phyloP scores from a whole-genome alignment of 176 grass and related monocot genomes.

The Cymbopogon citratus region DNA sequence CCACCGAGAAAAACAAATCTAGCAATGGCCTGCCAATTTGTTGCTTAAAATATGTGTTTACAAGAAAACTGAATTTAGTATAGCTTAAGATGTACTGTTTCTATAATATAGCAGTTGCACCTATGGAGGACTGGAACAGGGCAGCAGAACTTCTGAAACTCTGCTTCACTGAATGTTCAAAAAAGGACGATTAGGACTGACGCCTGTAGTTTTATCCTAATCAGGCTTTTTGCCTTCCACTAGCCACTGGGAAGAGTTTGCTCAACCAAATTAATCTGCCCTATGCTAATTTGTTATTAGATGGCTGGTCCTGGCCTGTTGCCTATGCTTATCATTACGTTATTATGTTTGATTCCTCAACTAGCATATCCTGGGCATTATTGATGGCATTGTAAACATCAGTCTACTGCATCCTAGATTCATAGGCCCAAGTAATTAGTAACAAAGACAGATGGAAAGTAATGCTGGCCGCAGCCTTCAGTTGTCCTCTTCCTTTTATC shows the following conservation, averaged over 20 bases:
- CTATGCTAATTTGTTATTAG: slow-evolving; percentile 19
- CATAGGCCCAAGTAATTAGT: slow-evolving; percentile 18
- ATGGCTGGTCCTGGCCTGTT: slow-evolving; percentile 12
- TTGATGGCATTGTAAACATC: slow-evolving; percentile 8
- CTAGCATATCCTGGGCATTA: slow-evolving; percentile 12
- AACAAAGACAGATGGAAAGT: background rate
- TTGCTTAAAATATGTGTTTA: background rate
- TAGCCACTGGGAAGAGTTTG: slow-evolving; percentile 22
- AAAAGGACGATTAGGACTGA: slow-evolving; percentile 1
- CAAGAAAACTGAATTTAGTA: background rate
- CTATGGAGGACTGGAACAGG: slow-evolving; percentile 18
- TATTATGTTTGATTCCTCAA: slow-evolving; percentile 9
- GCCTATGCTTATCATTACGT: slow-evolving; percentile 1
- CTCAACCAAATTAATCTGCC: background rate
- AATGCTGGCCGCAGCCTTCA: background rate
- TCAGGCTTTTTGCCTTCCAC: slow-evolving; percentile 33
- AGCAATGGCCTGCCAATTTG: slow-evolving; percentile 6
- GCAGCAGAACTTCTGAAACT: slow-evolving; percentile 33
- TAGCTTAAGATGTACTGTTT: background rate
- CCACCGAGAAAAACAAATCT: slow-evolving; percentile 2
- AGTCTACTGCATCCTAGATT: slow-evolving; percentile 21
- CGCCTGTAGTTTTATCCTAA: slow-evolving; percentile 30
- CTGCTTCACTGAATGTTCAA: slow-evolving; percentile 3
- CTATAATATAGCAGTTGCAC: background rate
- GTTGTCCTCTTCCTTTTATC: background rate